These are phyloP conservation scores for Juglanconis juglandina DNA, from an alignment of 2,329 filamentous ascomycete species.

Conservation along the genomic window DNA sequence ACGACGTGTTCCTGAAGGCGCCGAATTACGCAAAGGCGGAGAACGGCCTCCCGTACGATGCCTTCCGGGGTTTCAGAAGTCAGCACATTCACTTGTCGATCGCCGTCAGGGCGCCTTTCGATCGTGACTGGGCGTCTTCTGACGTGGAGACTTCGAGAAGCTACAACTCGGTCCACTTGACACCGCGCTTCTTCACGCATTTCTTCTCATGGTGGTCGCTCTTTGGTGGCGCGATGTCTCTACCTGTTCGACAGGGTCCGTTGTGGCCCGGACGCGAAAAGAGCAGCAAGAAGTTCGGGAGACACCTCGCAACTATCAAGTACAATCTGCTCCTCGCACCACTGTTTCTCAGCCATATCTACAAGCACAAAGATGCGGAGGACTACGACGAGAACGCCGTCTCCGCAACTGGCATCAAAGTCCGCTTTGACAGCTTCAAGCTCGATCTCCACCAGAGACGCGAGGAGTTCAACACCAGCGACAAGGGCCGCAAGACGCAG, in stretches of 20 bases:
- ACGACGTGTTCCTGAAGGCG: conserved; percentile 81
- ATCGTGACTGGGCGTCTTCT: conserved; percentile 79
- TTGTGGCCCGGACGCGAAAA: conserved; percentile 92
- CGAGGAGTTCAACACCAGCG: conserved; percentile 82
- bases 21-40: conserved; percentile 66
- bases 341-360: conserved; percentile 92
- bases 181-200: conserved; percentile 94
- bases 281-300: conserved; percentile 96
- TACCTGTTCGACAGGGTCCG: conserved; percentile 87
- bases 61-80: conserved; percentile 94
- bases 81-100: conserved; percentile 95
- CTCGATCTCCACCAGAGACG: conserved; percentile 91
- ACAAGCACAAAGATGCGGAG: conserved; percentile 95
- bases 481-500: conserved; percentile 71
- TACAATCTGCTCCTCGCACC: conserved; percentile 92
- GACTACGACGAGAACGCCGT: conserved; percentile 74
- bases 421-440: conserved; percentile 94
- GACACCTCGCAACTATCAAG: conserved; percentile 97
- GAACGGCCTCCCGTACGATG: conserved; percentile 67
- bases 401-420: conserved; percentile 93
- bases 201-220: conserved; percentile 98
- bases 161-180: conserved; percentile 95
- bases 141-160: conserved; percentile 76
- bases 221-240: conserved; percentile 89
- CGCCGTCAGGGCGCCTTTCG: conserved; percentile 80